Evolutionary conservation across 2,329 filamentous ascomycete species (phyloP).

Genomic region (Aspergillus sp.): DNA sequence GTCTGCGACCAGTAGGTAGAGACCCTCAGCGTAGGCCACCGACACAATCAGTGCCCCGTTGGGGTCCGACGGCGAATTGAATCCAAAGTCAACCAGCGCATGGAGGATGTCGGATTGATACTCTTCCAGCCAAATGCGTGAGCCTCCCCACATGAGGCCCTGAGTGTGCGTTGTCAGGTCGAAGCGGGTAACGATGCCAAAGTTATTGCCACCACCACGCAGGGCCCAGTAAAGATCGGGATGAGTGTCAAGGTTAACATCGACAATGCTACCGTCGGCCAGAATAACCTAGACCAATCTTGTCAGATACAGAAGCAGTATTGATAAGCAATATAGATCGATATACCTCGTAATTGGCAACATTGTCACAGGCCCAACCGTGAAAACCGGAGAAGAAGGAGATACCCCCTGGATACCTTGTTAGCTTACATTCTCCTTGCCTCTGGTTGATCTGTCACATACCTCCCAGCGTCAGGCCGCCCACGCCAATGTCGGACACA

Average conservation of each 20-base stretch:
- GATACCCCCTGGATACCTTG: not conserved
- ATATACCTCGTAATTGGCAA: conserved; percentile 15
- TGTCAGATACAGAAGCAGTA: not conserved
- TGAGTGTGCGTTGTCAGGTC: conserved; percentile 43
- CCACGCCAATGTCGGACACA: conserved; percentile 24
- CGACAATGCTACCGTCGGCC: conserved; percentile 28
- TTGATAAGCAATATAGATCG: too few species aligned
- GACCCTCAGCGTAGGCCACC: conserved; percentile 29
- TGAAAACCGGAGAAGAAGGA: conserved; percentile 14
- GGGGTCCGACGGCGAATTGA: conserved; percentile 26
- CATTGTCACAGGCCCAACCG: conserved; percentile 15
- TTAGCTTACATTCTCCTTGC: not conserved
- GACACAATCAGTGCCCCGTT: conserved; percentile 40
- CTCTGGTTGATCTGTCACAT: conserved; percentile 36
- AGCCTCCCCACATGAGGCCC: conserved; percentile 44
- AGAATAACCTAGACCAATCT: conserved; percentile 6
- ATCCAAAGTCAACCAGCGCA: conserved; percentile 35
- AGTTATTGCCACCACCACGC: conserved; percentile 45
- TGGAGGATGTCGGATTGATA: conserved; percentile 33
- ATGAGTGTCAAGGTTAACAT: conserved; percentile 32
- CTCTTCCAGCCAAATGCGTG: conserved; percentile 31
- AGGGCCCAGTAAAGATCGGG: conserved; percentile 46
- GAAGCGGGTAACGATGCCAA: conserved; percentile 43
- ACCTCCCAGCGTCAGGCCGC: conserved; percentile 28
- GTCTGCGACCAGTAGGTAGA: conserved; percentile 33